Percentiles rank a stretch among this genome's conserved stretches.
These are phyloP conservation scores for Cordyceps cicadae DNA, from an alignment of 2,329 filamentous ascomycete species.

Conservation along the genomic window DNA sequence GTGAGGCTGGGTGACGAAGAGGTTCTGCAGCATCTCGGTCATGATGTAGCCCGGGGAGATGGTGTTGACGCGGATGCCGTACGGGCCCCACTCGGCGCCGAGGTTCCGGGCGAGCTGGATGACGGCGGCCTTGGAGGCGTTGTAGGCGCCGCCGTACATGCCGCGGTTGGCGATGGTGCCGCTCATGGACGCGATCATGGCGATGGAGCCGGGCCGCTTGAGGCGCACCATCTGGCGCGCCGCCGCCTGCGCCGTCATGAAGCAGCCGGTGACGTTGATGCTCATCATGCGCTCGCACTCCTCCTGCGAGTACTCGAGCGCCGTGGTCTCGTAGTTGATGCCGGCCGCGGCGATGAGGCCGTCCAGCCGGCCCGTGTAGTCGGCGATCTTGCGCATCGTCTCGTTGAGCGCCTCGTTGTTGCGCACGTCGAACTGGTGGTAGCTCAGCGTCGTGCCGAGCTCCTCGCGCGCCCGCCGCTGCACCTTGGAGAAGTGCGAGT, in stretches of 20 bases:
- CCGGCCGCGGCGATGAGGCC: conserved; percentile 64
- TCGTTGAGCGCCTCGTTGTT: conserved; percentile 60
- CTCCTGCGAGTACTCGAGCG: conserved; percentile 70
- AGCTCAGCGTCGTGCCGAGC: conserved; percentile 60
- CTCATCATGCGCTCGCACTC: conserved; percentile 72
- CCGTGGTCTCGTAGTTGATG: conserved; percentile 75
- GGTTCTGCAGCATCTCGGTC: conserved; percentile 72
- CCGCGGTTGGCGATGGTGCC: conserved; percentile 57
- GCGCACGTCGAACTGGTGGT: conserved; percentile 73
- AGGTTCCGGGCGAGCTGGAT: conserved; percentile 63
- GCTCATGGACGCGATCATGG: conserved; percentile 64
- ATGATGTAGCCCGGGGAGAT: conserved; percentile 74
- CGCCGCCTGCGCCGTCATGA: conserved; percentile 83
- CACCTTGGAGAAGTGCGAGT: conserved; percentile 55
- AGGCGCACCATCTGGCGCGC: conserved; percentile 63
- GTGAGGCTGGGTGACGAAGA: conserved; percentile 71
- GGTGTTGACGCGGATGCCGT: conserved; percentile 73
- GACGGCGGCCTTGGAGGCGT: conserved; percentile 67
- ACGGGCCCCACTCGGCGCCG: conserved; percentile 63
- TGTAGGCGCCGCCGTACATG: conserved; percentile 58
- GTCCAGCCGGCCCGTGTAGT: conserved; percentile 63
- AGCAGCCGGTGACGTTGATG: conserved; percentile 78
- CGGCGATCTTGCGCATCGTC: conserved; percentile 60
- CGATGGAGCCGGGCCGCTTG: conserved; percentile 51
- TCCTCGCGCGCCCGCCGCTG: conserved; percentile 54